phyloP scores from a whole-genome alignment of 83 land plant genomes.

The Diphasiastrum complanatum region DNA sequence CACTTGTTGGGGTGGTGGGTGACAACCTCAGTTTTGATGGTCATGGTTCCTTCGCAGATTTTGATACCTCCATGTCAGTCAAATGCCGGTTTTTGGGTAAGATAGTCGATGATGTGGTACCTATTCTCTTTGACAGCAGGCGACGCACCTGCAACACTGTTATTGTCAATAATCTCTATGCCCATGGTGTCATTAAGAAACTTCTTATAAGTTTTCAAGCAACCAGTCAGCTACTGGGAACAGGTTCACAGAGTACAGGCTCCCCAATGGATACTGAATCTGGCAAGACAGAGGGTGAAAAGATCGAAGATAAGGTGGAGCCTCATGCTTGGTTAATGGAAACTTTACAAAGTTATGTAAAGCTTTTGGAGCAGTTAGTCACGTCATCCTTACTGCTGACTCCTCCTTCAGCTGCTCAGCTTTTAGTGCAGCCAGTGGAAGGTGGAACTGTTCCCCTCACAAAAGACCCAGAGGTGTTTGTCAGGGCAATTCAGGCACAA shows the following conservation, averaged over 20 bases:
- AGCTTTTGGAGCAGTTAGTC: slow-evolving; percentile 80
- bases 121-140: slow-evolving; percentile 58
- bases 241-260: slow-evolving; percentile 52
- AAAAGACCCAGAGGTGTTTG: slow-evolving; percentile 79
- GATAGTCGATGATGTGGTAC: slow-evolving; percentile 73
- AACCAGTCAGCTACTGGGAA: slow-evolving; percentile 83
- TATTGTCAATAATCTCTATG: slow-evolving; percentile 67
- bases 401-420: slow-evolving; percentile 63
- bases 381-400: slow-evolving; percentile 72
- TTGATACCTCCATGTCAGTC: slow-evolving; percentile 54
- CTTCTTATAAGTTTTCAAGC: slow-evolving; percentile 83
- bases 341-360: slow-evolving; percentile 68
- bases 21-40: slow-evolving; percentile 76
- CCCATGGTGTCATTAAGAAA: slow-evolving; percentile 67
- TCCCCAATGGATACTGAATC: slow-evolving; percentile 87
- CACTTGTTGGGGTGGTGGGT: slow-evolving; percentile 52
- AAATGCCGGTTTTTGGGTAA: slow-evolving; percentile 92
- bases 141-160: slow-evolving; percentile 87
- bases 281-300: slow-evolving; percentile 40
- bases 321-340: slow-evolving; percentile 76
- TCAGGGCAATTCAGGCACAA: slow-evolving; percentile 75
- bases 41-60: slow-evolving; percentile 37
- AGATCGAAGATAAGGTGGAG: slow-evolving; percentile 40
- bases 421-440: slow-evolving; percentile 72
- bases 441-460: slow-evolving; percentile 53